phyloP scores from a whole-genome alignment of 768 basidiomycete genomes.

The Floccularia luteovirens region DNA sequence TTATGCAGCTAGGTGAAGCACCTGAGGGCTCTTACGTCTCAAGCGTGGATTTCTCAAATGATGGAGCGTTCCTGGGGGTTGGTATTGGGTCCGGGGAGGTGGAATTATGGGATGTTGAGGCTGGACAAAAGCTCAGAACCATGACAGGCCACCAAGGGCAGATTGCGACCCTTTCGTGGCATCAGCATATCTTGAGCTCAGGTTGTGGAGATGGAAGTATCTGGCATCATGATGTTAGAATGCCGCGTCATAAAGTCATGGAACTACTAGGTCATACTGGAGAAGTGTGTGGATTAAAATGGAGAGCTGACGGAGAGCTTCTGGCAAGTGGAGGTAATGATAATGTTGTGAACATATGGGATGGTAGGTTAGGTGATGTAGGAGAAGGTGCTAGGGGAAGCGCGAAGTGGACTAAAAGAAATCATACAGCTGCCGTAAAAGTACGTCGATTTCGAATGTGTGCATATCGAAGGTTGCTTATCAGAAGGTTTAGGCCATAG shows the following conservation, averaged over 20 bases:
- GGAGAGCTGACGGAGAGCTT: conserved; percentile 83
- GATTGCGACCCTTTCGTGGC: conserved; percentile 82
- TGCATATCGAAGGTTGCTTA: conserved; percentile 1
- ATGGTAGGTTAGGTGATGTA: conserved; percentile 65
- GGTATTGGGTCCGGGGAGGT: conserved; percentile 79
- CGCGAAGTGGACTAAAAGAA: conserved; percentile 88
- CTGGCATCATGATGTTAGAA: conserved; percentile 92
- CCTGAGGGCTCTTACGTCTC: conserved; percentile 73
- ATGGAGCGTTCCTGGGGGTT: conserved; percentile 76
- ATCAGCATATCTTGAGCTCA: conserved; percentile 75
- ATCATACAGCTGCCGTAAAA: conserved; percentile 86
- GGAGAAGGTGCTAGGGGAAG: conserved; percentile 41
- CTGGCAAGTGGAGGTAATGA: conserved; percentile 96
- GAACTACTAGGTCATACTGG: conserved; percentile 86
- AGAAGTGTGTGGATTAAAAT: conserved; percentile 89
- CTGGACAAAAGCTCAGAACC: conserved; percentile 73
- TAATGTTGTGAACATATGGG: conserved; percentile 98
- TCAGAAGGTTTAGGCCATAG: conserved; percentile 59
- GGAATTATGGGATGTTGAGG: conserved; percentile 91
- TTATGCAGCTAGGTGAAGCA: conserved; percentile 70
- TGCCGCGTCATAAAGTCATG: conserved; percentile 82
- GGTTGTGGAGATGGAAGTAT: conserved; percentile 95
- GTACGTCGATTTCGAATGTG: conserved; percentile 17
- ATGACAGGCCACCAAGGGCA: conserved; percentile 86
- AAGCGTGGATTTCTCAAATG: conserved; percentile 71